Base-by-base conservation (phyloP, 192 early-diverging fungal species). In the Lunasporangiospora selenospora region DNA sequence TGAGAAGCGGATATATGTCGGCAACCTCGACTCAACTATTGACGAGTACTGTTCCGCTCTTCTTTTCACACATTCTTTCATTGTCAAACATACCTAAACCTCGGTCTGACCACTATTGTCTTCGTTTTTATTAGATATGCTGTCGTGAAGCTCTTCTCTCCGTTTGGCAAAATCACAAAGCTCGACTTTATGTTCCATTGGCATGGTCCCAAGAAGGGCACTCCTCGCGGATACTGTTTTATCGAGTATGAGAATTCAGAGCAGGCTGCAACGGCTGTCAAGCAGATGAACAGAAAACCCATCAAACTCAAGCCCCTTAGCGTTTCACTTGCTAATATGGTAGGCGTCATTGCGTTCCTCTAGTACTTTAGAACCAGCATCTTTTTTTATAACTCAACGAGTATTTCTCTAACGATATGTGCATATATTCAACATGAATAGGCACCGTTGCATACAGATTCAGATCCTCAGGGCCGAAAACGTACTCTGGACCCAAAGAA, bases 161-260 rank as follows among this genome's bases (percentile, higher is more conserved):
- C 84, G 19, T 88, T 78, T 73, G 88, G 88, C 13, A 80, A 83
- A 56, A 84, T 92, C 65, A 86, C 79, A 10, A 78, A 80, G 40
- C 56, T 90, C 27, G 85, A 89, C 43, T 89, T 81, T 53, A 80
- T 89, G 60, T 89, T 87, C 48, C 86, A 92, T 53, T 78, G 78
- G 45, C 63, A 70, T 61, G 90, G 90, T 11, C 85, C 90, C 12
- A 81, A 80, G 42, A 80, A 81, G 30, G 90, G 90, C 2, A 75
- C 87, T 32, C 87, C 90, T 4, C 62, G 87, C 39, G 90, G 90
- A 8, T 92, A 87, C 59, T 89, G 87, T 47, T 92, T 92, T 58
- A 47, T 92, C 3, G 88, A 90, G 44, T 89, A 82, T 64, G 61
- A 60, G 29, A 31, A 42, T 16, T 23, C 48, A 12, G 52, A 81